These are phyloP conservation scores for Phytophthora sp. DNA, from an alignment of 352 stramenopile genomes.

Conservation along the genomic window DNA sequence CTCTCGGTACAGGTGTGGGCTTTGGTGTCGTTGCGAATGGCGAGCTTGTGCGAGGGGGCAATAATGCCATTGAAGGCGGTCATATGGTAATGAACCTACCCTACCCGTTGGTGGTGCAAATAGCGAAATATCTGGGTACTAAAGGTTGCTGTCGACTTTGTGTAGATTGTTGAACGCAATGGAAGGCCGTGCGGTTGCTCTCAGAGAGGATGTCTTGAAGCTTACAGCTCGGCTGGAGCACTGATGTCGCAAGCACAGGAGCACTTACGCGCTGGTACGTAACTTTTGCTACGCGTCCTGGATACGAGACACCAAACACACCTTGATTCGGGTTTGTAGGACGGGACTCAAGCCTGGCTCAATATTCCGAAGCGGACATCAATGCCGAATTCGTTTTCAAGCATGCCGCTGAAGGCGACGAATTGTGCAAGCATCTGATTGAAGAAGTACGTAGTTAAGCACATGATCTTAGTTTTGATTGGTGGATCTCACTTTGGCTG, in stretches of 20 bases:
- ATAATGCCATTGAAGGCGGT: conserved; percentile 76
- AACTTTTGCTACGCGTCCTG: no score
- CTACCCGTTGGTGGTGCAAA: background rate
- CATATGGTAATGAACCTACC: conserved; percentile 58
- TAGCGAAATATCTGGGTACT: background rate
- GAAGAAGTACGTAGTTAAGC: conserved; percentile 49
- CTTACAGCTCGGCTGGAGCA: conserved; percentile 75
- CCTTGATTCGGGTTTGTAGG: conserved; percentile 43
- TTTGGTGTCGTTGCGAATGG: conserved; percentile 71
- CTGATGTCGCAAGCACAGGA: conserved; percentile 71
- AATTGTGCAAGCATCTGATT: conserved; percentile 73
- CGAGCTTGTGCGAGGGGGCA: conserved; percentile 69
- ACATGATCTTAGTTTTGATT: background rate
- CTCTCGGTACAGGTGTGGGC: conserved; percentile 78
- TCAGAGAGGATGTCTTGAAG: conserved; percentile 79
- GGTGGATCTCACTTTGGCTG: background rate
- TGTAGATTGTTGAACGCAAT: conserved; percentile 85
- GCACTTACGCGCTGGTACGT: conserved; percentile 60
- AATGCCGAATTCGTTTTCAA: conserved; percentile 79
- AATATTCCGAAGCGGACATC: conserved; percentile 53
- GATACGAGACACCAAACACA: no score
- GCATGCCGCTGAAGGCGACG: conserved; percentile 65
- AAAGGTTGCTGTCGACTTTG: background rate
- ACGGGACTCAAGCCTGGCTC: conserved; percentile 52
- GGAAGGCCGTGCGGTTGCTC: conserved; percentile 74